Conservation (phyloP, 2,329 filamentous ascomycete species). For the Purpureocillium takamizusanense region DNA sequence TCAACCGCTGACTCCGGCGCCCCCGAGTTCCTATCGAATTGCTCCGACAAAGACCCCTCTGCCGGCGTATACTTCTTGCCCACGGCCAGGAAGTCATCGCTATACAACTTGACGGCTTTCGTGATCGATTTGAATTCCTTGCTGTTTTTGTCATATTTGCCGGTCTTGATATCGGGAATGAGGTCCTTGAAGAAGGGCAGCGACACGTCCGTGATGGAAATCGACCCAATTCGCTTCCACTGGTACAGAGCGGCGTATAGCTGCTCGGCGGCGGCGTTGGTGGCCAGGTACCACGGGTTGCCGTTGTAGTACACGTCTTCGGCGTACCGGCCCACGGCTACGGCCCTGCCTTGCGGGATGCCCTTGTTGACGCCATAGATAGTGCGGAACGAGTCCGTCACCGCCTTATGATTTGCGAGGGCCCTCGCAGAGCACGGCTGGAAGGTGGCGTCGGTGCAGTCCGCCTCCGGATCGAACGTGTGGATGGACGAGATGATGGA, state of each 20-base stretch:
- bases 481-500: conserved; percentile 57
- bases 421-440: conserved; percentile 64
- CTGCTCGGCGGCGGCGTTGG: conserved; percentile 68
- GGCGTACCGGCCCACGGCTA: conserved; percentile 56
- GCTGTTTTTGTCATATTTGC: conserved; percentile 48
- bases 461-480: conserved; percentile 57
- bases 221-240: conserved; percentile 53
- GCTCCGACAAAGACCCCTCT: conserved; percentile 57
- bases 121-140: conserved; percentile 44
- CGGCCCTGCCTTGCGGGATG: conserved; percentile 47
- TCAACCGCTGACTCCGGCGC: conserved; percentile 51
- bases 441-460: conserved; percentile 63
- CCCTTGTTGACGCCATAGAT: conserved; percentile 62
- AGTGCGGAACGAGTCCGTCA: conserved; percentile 67
- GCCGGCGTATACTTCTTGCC: conserved; percentile 51
- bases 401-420: conserved; percentile 66
- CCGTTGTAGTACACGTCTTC: conserved; percentile 69
- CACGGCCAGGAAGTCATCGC: conserved; percentile 49
- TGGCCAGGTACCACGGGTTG: conserved; percentile 74
- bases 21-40: conserved; percentile 46
- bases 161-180: conserved; percentile 44
- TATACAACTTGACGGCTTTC: conserved; percentile 46
- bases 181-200: conserved; percentile 64
- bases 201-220: conserved; percentile 56
- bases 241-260: conserved; percentile 68